Conservation (phyloP, 345 rosid genomes). For the Brassica nigra region DNA sequence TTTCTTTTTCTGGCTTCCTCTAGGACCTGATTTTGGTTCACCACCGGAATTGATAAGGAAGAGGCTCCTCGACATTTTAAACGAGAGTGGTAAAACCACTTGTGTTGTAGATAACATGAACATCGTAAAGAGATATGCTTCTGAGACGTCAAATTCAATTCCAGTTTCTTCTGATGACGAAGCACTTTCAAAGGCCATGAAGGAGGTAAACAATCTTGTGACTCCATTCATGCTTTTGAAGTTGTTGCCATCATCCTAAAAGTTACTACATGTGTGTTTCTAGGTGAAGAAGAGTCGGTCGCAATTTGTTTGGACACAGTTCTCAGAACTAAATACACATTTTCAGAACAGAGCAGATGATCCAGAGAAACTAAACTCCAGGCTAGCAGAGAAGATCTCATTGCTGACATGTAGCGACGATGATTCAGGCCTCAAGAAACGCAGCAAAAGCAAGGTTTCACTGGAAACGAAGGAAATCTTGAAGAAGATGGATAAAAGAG, state of each 20-base stretch:
- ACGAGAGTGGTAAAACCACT: constrained; percentile 70
- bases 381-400: constrained; percentile 78
- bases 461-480: constrained; percentile 68
- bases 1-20: constrained; percentile 7
- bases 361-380: constrained; percentile 58
- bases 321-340: constrained; percentile 75
- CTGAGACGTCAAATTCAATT: constrained; percentile 72
- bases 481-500: constrained; percentile 54
- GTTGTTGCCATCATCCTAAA: background rate
- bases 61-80: constrained; percentile 67
- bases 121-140: constrained; percentile 69
- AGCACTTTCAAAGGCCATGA: constrained; percentile 71
- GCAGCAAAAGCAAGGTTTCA: constrained; percentile 46
- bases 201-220: constrained; percentile 60
- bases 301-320: constrained; percentile 88
- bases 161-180: constrained; percentile 85
- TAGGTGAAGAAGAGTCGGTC: constrained; percentile 70
- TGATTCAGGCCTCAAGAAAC: constrained; percentile 44
- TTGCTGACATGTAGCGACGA: constrained; percentile 72
- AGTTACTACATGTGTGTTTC: constrained; percentile 16
- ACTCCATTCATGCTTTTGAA: constrained; percentile 1
- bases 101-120: constrained; percentile 71
- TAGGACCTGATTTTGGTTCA: constrained; percentile 93
- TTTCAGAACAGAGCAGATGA: constrained; percentile 67
- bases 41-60: constrained; percentile 65